A percentile compares a stretch with the other conserved stretches of the same genome.
These are phyloP conservation scores for Beauveria brongniartii DNA, from an alignment of 2,329 filamentous ascomycete genomes.

Conservation along the genomic window DNA sequence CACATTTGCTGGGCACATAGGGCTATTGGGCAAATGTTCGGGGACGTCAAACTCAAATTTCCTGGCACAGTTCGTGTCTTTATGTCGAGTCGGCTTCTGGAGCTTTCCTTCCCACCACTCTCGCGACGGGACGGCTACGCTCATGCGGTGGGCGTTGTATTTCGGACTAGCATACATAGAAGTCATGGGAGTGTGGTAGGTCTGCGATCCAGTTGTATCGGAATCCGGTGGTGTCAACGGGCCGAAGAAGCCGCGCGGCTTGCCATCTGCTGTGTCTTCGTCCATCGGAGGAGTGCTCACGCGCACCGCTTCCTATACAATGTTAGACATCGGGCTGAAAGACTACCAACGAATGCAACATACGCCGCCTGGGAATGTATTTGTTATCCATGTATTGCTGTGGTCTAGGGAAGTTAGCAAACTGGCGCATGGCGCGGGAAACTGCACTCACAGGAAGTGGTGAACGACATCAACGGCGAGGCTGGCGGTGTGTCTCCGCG, in stretches of 20 bases:
- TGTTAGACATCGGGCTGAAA: constrained; percentile 8
- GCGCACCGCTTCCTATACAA: constrained; percentile 38
- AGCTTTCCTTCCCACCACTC: constrained; percentile 31
- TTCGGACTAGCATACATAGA: constrained; percentile 13
- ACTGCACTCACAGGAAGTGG: neutral
- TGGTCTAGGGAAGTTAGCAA: constrained; percentile 14
- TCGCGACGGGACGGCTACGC: constrained; percentile 18
- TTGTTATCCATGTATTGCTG: constrained; percentile 7
- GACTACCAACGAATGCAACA: constrained; percentile 12
- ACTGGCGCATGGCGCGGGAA: neutral
- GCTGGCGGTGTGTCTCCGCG: constrained; percentile 27
- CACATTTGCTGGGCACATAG: constrained; percentile 42
- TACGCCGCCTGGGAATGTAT: constrained; percentile 26
- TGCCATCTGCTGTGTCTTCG: constrained; percentile 29
- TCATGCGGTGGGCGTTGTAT: constrained; percentile 17
- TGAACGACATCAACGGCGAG: constrained; percentile 19
- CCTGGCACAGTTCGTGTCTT: constrained; percentile 12
- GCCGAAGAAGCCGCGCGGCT: constrained; percentile 35
- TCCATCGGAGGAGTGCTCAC: constrained; percentile 38
- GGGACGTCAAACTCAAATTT: constrained; percentile 41
- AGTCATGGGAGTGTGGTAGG: neutral
- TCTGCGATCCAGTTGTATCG: constrained; percentile 4
- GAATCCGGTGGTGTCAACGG: constrained; percentile 26
- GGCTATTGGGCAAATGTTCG: constrained; percentile 42
- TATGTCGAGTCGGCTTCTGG: constrained; percentile 16